Evolutionary conservation across 495 filamentous ascomycete genomes (phyloP).

Genomic region (Annulohypoxylon moriforme): DNA sequence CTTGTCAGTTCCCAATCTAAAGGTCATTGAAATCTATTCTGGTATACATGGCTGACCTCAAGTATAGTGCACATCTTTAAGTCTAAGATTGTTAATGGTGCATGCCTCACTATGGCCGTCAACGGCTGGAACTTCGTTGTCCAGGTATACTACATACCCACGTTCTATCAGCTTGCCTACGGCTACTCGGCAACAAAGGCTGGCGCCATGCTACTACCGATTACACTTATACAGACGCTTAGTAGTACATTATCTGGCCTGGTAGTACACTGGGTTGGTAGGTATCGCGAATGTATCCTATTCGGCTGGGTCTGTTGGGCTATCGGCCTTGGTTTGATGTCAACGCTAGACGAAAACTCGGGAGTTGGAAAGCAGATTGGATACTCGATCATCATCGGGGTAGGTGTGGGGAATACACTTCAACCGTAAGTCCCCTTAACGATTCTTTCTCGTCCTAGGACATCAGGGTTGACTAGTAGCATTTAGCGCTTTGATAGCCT

Average conservation of each 20-base stretch:
- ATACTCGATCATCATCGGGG: constrained; percentile 62
- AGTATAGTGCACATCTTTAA: constrained; percentile 62
- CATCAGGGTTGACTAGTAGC: constrained; percentile 13
- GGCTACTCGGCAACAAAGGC: constrained; percentile 63
- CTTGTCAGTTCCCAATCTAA: constrained; percentile 39
- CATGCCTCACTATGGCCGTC: constrained; percentile 65
- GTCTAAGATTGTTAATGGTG: constrained; percentile 62
- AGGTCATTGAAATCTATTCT: neutral
- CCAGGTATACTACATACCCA: constrained; percentile 67
- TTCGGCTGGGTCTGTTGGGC: constrained; percentile 66
- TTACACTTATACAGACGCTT: constrained; percentile 63
- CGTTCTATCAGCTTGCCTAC: constrained; percentile 67
- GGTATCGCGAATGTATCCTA: constrained; percentile 64
- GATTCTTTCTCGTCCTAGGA: constrained; percentile 8
- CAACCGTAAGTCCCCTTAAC: constrained; percentile 55
- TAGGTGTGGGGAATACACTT: constrained; percentile 65
- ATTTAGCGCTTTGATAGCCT: constrained; percentile 58
- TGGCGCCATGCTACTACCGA: constrained; percentile 64
- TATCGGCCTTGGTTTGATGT: constrained; percentile 64
- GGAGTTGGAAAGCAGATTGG: constrained; percentile 65
- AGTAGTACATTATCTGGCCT: constrained; percentile 65
- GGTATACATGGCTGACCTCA: constrained; percentile 33
- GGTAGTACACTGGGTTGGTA: constrained; percentile 63
- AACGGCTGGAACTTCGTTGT: constrained; percentile 67
- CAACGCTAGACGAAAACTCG: constrained; percentile 61